Conservation (phyloP, 78 protist species). For the slime mould (Dictyostelium discoideum) region dicty_2.7 NC_007088.5:7393001-7393500, state of each 20-base stretch:
- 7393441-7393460: not conserved
- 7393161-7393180: too few relatives aligned
- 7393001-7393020: conserved; percentile 8
- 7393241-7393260: not conserved
- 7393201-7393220: too few relatives aligned
- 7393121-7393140: not conserved
- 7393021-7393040: conserved; percentile 1
- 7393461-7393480: too few relatives aligned
- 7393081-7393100: not conserved
- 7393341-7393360: not conserved
- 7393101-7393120: not conserved
- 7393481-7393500: too few relatives aligned
- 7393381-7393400: too few relatives aligned
- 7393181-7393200: not conserved
- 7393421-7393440: not conserved
- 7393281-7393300: not conserved
- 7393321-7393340: too few relatives aligned
- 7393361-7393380: not conserved
- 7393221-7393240: not conserved
- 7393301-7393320: not conserved
- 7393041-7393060: not conserved
- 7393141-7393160: too few relatives aligned
- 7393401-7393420: too few relatives aligned
- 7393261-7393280: not conserved
- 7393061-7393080: not conserved